These are phyloP conservation scores for Beauveria rudraprayagi DNA, from an alignment of 2,329 filamentous ascomycete genomes.

Conservation along the genomic window DNA sequence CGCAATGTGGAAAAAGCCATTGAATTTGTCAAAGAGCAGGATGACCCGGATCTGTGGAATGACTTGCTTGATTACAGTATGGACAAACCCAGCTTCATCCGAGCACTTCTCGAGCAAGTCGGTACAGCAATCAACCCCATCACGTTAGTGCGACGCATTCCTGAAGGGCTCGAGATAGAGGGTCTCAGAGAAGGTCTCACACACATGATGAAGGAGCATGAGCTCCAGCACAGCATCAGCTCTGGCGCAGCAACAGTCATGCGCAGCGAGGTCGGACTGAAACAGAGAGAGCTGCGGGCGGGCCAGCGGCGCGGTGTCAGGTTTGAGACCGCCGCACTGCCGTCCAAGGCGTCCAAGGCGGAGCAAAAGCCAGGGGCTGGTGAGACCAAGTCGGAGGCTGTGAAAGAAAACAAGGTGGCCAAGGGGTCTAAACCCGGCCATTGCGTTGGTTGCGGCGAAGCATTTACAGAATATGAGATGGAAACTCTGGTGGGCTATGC, in stretches of 20 bases:
- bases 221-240: constrained; percentile 89
- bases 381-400: constrained; percentile 15
- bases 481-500: constrained; percentile 74
- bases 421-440: constrained; percentile 40
- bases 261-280: constrained; percentile 74
- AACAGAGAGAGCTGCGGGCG: constrained; percentile 70
- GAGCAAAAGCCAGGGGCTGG: constrained; percentile 19
- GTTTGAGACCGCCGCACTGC: constrained; percentile 54
- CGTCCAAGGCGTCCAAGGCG: constrained; percentile 35
- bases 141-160: constrained; percentile 79
- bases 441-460: constrained; percentile 49
- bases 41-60: constrained; percentile 89
- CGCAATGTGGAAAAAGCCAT: constrained; percentile 89
- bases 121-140: constrained; percentile 92
- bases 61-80: constrained; percentile 92
- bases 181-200: constrained; percentile 81
- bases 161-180: constrained; percentile 85
- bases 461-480: constrained; percentile 53
- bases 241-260: constrained; percentile 82
- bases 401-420: constrained; percentile 17
- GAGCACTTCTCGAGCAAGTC: constrained; percentile 83
- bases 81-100: constrained; percentile 94
- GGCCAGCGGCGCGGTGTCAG: constrained; percentile 82
- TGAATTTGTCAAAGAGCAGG: constrained; percentile 85
- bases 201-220: constrained; percentile 90